These are phyloP conservation scores for Hypoxylon sp. DNA, from an alignment of 2,329 filamentous ascomycete species.

Conservation along the genomic window DNA sequence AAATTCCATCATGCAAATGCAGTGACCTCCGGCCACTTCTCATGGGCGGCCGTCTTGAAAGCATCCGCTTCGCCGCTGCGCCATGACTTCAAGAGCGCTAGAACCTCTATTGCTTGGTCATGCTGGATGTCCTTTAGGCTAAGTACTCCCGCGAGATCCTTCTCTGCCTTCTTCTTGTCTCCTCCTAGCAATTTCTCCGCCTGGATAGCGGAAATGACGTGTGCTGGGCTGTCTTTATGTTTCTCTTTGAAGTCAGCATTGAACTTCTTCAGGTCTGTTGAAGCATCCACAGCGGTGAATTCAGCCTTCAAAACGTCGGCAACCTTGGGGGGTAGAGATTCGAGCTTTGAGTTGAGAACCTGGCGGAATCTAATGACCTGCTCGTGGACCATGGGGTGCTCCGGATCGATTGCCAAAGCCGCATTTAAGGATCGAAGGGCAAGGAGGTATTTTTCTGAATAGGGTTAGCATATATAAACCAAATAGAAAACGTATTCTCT, in stretches of 20 bases:
- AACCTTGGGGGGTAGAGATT: slow-evolving; percentile 75
- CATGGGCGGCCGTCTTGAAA: slow-evolving; percentile 64
- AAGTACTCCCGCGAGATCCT: slow-evolving; percentile 70
- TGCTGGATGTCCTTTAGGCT: slow-evolving; percentile 62
- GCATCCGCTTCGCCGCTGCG: slow-evolving; percentile 63
- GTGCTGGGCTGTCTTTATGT: slow-evolving; percentile 73
- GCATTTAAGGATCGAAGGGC: slow-evolving; percentile 88
- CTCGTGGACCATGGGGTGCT: slow-evolving; percentile 80
- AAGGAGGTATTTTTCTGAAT: slow-evolving; percentile 84
- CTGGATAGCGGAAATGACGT: slow-evolving; percentile 75
- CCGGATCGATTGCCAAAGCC: slow-evolving; percentile 76
- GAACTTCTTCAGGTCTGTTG: slow-evolving; percentile 71
- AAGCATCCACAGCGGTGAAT: slow-evolving; percentile 73
- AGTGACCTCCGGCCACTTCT: slow-evolving; percentile 67
- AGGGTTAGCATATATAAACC: slow-evolving; percentile 30
- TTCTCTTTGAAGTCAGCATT: slow-evolving; percentile 76
- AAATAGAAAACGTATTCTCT: neutral
- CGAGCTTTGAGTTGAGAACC: slow-evolving; percentile 68
- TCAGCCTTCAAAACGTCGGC: slow-evolving; percentile 78
- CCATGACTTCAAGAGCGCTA: slow-evolving; percentile 64
- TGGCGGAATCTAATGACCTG: slow-evolving; percentile 79
- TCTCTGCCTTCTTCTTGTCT: slow-evolving; percentile 70
- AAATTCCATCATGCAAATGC: slow-evolving; percentile 60
- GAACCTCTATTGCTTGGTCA: slow-evolving; percentile 62
- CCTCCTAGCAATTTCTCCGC: slow-evolving; percentile 72